These are phyloP conservation scores for Fusarium nanum DNA, from an alignment of 2,329 filamentous ascomycete genomes.

Conservation along the genomic window DNA sequence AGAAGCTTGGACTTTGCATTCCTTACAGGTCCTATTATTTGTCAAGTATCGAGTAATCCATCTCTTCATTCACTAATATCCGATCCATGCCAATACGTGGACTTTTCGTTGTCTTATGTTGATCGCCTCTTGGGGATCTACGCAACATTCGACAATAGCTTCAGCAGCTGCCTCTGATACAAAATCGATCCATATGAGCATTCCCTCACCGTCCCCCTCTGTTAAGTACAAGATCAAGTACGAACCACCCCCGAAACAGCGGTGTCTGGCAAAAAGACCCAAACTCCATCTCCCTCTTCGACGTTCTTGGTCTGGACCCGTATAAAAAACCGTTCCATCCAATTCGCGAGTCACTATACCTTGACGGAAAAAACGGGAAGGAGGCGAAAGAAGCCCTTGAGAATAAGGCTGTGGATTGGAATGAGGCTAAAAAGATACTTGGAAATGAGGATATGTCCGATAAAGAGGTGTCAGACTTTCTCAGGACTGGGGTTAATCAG, in stretches of 20 bases:
- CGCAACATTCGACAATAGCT: fast-evolving
- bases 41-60: not conserved
- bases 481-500: fast-evolving
- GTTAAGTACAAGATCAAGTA: not conserved
- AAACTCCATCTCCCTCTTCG: not conserved
- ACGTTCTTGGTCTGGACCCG: not conserved
- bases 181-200: not conserved
- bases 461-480: not conserved
- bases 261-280: not conserved
- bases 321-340: not conserved
- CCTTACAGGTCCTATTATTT: not conserved
- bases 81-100: not conserved
- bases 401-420: not conserved
- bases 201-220: not conserved
- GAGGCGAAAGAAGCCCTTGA: not conserved
- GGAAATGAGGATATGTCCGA: not conserved
- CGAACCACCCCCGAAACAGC: not conserved
- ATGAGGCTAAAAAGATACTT: not conserved
- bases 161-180: not conserved
- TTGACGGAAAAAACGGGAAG: not conserved
- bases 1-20: not conserved
- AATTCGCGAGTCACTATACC: not conserved
- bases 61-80: too few species aligned
- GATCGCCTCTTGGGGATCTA: fast-evolving
- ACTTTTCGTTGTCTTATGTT: fast-evolving